Conservation (phyloP, 2,329 filamentous ascomycete species). For the Epichloe hybrida region DNA sequence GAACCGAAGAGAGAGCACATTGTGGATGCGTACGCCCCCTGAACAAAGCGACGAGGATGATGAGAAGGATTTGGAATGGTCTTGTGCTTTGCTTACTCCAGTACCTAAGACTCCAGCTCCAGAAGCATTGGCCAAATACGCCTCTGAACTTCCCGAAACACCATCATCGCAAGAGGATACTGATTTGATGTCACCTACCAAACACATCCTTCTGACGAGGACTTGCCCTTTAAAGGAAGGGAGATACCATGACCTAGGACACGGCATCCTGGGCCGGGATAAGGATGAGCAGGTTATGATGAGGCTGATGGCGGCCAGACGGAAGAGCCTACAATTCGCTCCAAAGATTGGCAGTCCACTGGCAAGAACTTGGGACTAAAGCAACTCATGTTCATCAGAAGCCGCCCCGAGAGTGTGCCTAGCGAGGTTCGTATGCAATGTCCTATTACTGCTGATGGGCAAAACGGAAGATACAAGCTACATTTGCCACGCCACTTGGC, state of each 20-base stretch:
- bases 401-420: not conserved
- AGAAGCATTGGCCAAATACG: conserved; percentile 39
- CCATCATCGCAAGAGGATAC: conserved; percentile 24
- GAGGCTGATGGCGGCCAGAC: conserved; percentile 55
- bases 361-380: conserved; percentile 38
- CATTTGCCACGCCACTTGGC: not conserved
- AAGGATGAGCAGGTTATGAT: conserved; percentile 45
- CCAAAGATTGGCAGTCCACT: conserved; percentile 64
- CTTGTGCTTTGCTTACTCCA: conserved; percentile 35
- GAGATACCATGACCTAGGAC: conserved; percentile 24
- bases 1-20: conserved; percentile 38
- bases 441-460: not conserved
- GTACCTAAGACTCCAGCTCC: conserved; percentile 46
- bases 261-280: conserved; percentile 31
- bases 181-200: conserved; percentile 19
- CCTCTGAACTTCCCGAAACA: conserved; percentile 35
- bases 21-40: conserved; percentile 42
- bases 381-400: not conserved
- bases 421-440: not conserved
- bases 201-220: conserved; percentile 29
- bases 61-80: conserved; percentile 27
- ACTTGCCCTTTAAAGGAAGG: conserved; percentile 42
- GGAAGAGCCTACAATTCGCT: conserved; percentile 67
- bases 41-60: conserved; percentile 26
- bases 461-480: not conserved